A percentile compares a stretch with the other conserved stretches of the same genome.
Conservation (phyloP, 352 stramenopile genomes). For the Aphanomyces euteiches region DNA sequence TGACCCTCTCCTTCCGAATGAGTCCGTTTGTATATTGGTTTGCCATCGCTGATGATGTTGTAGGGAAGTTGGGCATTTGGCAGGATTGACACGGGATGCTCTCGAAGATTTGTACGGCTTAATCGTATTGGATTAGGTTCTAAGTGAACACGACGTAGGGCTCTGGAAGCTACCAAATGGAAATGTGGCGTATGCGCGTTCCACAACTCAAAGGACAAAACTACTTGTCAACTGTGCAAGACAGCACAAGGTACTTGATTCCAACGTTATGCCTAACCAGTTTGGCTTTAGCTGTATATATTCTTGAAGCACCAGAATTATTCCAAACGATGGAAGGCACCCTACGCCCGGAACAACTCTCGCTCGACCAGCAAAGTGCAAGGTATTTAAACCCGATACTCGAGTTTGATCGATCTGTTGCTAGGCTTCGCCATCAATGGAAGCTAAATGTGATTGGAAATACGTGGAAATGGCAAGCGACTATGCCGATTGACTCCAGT, state of each 20-base stretch:
- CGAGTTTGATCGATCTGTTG: background rate
- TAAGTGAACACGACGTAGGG: background rate
- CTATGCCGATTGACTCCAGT: background rate
- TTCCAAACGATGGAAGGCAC: background rate
- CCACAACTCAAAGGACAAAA: background rate
- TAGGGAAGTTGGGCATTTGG: constrained; percentile 23
- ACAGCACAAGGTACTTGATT: background rate
- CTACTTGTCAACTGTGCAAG: background rate
- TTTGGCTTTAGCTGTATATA: background rate
- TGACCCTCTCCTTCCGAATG: constrained; percentile 11
- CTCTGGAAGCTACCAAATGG: constrained; percentile 18
- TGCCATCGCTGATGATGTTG: background rate
- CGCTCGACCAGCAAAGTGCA: constrained; percentile 10
- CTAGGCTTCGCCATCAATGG: constrained; percentile 14
- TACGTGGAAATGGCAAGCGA: background rate
- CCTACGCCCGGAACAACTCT: constrained; percentile 1
- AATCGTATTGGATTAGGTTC: background rate
- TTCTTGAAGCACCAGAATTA: background rate
- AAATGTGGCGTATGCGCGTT: constrained; percentile 4
- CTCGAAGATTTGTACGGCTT: constrained; percentile 16
- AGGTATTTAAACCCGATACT: background rate
- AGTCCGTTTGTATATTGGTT: background rate
- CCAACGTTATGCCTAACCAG: background rate
- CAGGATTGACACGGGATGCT: background rate
- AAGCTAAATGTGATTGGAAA: background rate